Base-by-base conservation (phyloP, 441 rosid genomes). In the Erodium chrysanthum region DNA sequence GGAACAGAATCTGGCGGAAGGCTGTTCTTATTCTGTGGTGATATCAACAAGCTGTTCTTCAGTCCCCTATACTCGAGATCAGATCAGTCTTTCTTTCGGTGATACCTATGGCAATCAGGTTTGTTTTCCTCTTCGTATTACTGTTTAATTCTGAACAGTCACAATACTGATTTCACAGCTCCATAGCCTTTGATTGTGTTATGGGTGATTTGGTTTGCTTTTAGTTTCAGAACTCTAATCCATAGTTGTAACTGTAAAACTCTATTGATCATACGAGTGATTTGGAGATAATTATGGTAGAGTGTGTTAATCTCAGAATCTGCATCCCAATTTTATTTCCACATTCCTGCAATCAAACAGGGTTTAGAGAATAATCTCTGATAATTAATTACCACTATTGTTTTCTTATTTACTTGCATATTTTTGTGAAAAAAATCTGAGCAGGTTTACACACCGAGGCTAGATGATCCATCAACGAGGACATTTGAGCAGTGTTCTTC, bases 61-160 rank as follows among this genome's bases (percentile, higher is more conserved):
- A 7, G 17, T 79, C 20, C 46, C 25, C 67, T 78, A 81, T 69
- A 85, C 88, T 3, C 80, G 92, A 18, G 92, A 87, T 62, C 89
- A 79, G 70, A 87, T 87, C 61, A 82, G 92, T 64, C 61, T 85
- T 23, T 73, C 92, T 59, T 84, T 87, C 29, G 92, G 92, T 0
- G 92, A 87, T 73, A 88, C 83, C 2, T 87, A 87, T 35, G 92
- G 88, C 14, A 85, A 87, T 75, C 88, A 85, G 89, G 82, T 78
- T 66, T 33, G 23, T 29, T 23, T n/a, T 60, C 29, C 0, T 29
- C 2, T 8, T 37, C 29, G 4, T 50, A 12, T 21, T 5, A 2
- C 56, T 20, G 40, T 15, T 3, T 64, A 15, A 42, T 27, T 67
- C 4, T 11, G 15, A 15, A 14, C n/a, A 42, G 12, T 12, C n/a